Conservation (phyloP, 1,284 basidiomycete species). For the Trametes hirsuta region DNA sequence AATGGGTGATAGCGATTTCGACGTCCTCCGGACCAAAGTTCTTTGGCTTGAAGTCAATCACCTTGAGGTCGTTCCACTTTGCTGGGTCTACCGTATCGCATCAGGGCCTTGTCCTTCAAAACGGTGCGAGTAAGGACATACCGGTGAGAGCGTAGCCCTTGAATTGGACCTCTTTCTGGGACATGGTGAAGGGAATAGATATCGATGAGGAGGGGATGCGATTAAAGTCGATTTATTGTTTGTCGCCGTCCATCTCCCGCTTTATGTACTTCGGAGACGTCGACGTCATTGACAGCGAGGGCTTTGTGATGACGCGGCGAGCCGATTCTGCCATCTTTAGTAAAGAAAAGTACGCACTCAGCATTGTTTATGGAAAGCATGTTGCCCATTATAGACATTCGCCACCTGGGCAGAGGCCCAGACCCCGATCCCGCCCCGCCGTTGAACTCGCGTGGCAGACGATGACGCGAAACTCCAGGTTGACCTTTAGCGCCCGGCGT, state of each 20-base stretch:
- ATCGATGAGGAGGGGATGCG: too few species aligned
- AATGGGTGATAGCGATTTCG: conserved; percentile 43
- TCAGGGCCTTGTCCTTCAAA: background rate
- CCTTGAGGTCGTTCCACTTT: conserved; percentile 46
- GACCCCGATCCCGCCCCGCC: background rate
- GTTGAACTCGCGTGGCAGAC: background rate
- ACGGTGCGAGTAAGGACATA: background rate
- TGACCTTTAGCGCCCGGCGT: background rate
- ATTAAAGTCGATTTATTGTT: too few species aligned
- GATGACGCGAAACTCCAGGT: background rate
- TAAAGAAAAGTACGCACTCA: too few species aligned
- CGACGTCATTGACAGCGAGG: too few species aligned
- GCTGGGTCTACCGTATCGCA: conserved; percentile 10
- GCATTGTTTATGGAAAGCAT: too few species aligned
- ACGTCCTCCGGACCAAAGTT: conserved; percentile 38
- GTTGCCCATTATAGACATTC: too few species aligned
- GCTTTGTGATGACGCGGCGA: too few species aligned
- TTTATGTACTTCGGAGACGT: too few species aligned
- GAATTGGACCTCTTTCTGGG: conserved; percentile 18
- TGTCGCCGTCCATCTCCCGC: too few species aligned
- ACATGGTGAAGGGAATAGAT: background rate
- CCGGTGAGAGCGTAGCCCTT: conserved; percentile 28
- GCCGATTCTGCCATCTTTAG: too few species aligned
- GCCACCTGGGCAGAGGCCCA: too few species aligned
- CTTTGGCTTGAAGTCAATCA: conserved; percentile 42